Conservation (phyloP, 495 filamentous ascomycete genomes). For the Opeltia flavorubescens region DNA sequence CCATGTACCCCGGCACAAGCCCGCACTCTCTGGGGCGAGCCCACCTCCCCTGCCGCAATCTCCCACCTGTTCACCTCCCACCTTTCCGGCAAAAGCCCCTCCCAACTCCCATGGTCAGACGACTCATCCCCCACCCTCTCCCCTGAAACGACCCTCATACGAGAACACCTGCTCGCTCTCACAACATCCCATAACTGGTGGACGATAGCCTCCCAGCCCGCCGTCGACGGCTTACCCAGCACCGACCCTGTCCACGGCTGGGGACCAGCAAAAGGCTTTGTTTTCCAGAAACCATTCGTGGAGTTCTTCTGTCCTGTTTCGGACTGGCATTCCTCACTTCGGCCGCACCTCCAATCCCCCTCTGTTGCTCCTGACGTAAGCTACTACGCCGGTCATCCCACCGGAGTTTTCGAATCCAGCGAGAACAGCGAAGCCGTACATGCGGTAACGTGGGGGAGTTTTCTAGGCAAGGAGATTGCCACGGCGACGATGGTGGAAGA, state of each 20-base stretch:
- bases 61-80: conserved; percentile 65
- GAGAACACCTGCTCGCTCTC: conserved; percentile 52
- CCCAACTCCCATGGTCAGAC: conserved; percentile 83
- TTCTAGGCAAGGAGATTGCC: conserved; percentile 91
- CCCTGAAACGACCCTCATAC: conserved; percentile 71
- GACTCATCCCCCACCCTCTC: conserved; percentile 55
- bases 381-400: conserved; percentile 70
- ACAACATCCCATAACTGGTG: conserved; percentile 71
- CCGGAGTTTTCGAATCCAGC: conserved; percentile 57
- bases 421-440: conserved; percentile 50
- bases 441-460: conserved; percentile 93
- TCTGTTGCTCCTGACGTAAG: conserved; percentile 50
- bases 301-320: conserved; percentile 72
- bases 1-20: conserved; percentile 71
- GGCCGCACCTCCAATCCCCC: conserved; percentile 39
- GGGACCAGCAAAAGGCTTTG: conserved; percentile 84
- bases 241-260: conserved; percentile 77
- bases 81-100: conserved; percentile 56
- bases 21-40: conserved; percentile 69
- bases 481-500: conserved; percentile 97
- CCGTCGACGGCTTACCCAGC: conserved; percentile 70
- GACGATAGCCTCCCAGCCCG: conserved; percentile 93
- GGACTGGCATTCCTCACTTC: conserved; percentile 51
- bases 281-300: conserved; percentile 97
- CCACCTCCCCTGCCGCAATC: conserved; percentile 53